Evolutionary conservation across 202 grass and related monocot genomes (phyloP), one percentile per base, ranked within the genome.

Genomic region (Dendrocalamus latiflorus): DNA sequence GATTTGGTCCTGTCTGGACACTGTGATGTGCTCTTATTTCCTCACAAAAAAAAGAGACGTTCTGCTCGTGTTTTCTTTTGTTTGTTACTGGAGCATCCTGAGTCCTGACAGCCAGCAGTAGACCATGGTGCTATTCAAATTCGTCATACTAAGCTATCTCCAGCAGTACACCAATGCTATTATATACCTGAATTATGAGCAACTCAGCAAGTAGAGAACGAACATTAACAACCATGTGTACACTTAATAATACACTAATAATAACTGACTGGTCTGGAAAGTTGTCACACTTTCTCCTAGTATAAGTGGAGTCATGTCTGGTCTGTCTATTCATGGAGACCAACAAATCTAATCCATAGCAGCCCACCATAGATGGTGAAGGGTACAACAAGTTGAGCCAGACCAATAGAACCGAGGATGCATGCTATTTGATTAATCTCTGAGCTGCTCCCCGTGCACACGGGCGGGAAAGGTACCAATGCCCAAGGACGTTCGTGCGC

Each of bases 401-500:
- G 20, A 38, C 8, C 77, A 9, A 49, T 38, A 34, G 36, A 28
- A 61, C 65, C 53, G 65, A 85, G 54, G 71, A 57, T 2, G 16
- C 51, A 9, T 3, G 34, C 26, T 18, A 78, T 78, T 38, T 38
- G 8, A 60, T 71, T 34, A 39, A 6, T 24, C 0, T 18, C 42
- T 8, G 33, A 2, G 41, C 28, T 38, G 68, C 44, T 65, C 34
- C 30, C 68, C 6, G 74, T 65, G 45, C 73, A 28, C 25, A 62
- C 51, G 38, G 24, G 15, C 25, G 26, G 24, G 39, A 1, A 42
- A 36, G 25, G 60, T 17, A 11, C 11, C 81, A 6, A 10, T 36
- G 62, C 54, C 87, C 87, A 20, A 89, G 87, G 76, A 11, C 87
- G 63, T 53, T 75, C 81, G 81, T 85, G 87, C 86, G 37, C 75